phyloP scores from a whole-genome alignment of 768 basidiomycete species.

The Tephrocybe rancida region DNA sequence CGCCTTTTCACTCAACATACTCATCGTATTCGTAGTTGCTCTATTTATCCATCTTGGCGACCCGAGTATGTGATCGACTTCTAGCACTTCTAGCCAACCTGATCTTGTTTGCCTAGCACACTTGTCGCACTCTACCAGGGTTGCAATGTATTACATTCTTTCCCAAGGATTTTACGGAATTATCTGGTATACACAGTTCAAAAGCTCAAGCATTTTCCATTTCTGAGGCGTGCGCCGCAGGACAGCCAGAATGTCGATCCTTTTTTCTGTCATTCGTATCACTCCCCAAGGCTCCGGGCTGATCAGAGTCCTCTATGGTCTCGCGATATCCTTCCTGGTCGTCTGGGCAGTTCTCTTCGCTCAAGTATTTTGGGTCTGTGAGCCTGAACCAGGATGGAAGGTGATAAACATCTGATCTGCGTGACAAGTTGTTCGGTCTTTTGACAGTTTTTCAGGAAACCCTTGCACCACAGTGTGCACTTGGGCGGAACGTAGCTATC shows the following conservation, averaged over 20 bases:
- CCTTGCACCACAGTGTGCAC: constrained; percentile 35
- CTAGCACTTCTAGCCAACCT: background rate
- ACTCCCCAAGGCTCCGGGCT: constrained; percentile 25
- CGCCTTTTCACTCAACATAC: constrained; percentile 18
- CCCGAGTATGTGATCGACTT: constrained; percentile 17
- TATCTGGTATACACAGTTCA: constrained; percentile 18
- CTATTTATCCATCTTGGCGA: constrained; percentile 24
- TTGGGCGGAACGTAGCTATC: constrained; percentile 42
- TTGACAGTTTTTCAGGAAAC: constrained; percentile 19
- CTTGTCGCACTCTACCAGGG: constrained; percentile 11
- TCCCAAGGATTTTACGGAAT: constrained; percentile 24
- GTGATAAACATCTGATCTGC: background rate
- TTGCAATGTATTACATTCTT: constrained; percentile 21
- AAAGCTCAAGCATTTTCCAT: no score
- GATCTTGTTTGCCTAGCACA: constrained; percentile 10
- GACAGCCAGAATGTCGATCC: constrained; percentile 40
- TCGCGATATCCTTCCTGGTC: constrained; percentile 23
- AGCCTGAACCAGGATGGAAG: constrained; percentile 25
- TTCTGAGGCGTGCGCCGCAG: constrained; percentile 11
- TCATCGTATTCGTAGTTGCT: constrained; percentile 20
- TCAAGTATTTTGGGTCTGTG: constrained; percentile 38
- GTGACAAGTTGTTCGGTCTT: background rate
- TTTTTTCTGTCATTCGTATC: constrained; percentile 43
- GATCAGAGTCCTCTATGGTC: constrained; percentile 21
- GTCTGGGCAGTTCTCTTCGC: constrained; percentile 34